Evolutionary conservation across 169 alveolate genomes (phyloP).

Genomic region (Perkinsus olseni): DNA sequence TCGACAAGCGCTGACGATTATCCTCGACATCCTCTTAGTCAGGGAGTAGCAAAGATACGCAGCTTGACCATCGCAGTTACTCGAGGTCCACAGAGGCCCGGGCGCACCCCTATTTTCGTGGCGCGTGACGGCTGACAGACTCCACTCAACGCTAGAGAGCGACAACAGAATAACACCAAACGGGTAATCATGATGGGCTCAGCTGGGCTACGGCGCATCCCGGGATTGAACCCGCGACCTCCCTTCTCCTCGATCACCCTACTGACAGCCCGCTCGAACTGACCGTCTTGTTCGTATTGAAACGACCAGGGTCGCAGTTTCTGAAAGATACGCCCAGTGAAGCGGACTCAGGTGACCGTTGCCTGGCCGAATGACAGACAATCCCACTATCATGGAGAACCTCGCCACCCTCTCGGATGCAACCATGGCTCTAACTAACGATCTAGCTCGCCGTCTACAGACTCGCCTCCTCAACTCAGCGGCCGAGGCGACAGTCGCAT

Average conservation of each 20-base stretch:
- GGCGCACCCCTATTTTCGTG: background rate
- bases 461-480: too few relatives aligned
- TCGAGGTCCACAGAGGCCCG: too few relatives aligned
- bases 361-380: too few relatives aligned
- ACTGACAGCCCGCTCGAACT: background rate
- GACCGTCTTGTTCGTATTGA: background rate
- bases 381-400: too few relatives aligned
- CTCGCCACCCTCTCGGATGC: too few relatives aligned
- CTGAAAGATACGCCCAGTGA: too few relatives aligned
- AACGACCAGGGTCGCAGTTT: background rate
- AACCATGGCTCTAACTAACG: too few relatives aligned
- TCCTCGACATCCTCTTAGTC: background rate
- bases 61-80: too few relatives aligned
- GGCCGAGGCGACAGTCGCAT: too few relatives aligned
- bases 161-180: background rate
- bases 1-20: background rate
- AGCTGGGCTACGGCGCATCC: background rate
- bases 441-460: too few relatives aligned
- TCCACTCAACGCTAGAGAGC: background rate
- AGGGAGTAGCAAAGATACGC: too few relatives aligned
- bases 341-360: too few relatives aligned
- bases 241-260: background rate
- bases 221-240: background rate
- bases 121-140: background rate
- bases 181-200: background rate